These are phyloP conservation scores for Sarcodon aspratus DNA, from an alignment of 768 basidiomycete species.

Conservation along the genomic window DNA sequence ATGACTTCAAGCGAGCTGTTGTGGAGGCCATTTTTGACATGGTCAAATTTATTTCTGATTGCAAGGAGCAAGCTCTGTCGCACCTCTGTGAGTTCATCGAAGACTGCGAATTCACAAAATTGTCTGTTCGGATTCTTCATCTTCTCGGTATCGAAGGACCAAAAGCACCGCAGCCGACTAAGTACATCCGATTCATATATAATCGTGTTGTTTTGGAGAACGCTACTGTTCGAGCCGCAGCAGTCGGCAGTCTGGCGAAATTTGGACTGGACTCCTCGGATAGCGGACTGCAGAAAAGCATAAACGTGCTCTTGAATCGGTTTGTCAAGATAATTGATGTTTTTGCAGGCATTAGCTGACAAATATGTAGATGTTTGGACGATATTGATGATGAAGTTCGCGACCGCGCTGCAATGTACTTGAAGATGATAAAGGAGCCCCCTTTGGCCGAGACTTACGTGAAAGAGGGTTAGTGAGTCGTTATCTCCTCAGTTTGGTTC, in stretches of 20 bases:
- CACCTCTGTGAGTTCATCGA: slow-evolving; percentile 99
- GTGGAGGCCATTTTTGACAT: slow-evolving; percentile 99
- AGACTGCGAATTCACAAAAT: slow-evolving; percentile 99
- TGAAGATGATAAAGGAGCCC: slow-evolving; percentile 73
- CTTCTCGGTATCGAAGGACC: slow-evolving; percentile 94
- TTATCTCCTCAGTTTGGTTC: background rate
- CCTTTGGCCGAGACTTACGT: slow-evolving; percentile 77
- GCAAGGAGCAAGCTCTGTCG: slow-evolving; percentile 94
- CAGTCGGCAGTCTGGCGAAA: slow-evolving; percentile 90
- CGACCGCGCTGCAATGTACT: slow-evolving; percentile 92
- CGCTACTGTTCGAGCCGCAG: slow-evolving; percentile 93
- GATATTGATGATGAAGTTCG: slow-evolving; percentile 99
- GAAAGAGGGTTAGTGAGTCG: slow-evolving; percentile 62
- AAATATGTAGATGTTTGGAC: slow-evolving; percentile 67
- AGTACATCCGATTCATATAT: slow-evolving; percentile 99
- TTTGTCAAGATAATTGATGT: slow-evolving; percentile 18
- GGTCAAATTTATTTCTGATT: slow-evolving; percentile 95
- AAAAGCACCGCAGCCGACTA: slow-evolving; percentile 90
- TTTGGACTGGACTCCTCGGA: slow-evolving; percentile 90
- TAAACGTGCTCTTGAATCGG: slow-evolving; percentile 81
- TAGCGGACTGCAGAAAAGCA: slow-evolving; percentile 66
- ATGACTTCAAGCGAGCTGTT: slow-evolving; percentile 98
- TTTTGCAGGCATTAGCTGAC: slow-evolving; percentile 3
- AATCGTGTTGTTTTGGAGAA: slow-evolving; percentile 99
- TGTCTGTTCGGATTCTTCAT: slow-evolving; percentile 94